phyloP scores from a whole-genome alignment of 2,329 filamentous ascomycete species.

The Escovopsis weberi region DNA sequence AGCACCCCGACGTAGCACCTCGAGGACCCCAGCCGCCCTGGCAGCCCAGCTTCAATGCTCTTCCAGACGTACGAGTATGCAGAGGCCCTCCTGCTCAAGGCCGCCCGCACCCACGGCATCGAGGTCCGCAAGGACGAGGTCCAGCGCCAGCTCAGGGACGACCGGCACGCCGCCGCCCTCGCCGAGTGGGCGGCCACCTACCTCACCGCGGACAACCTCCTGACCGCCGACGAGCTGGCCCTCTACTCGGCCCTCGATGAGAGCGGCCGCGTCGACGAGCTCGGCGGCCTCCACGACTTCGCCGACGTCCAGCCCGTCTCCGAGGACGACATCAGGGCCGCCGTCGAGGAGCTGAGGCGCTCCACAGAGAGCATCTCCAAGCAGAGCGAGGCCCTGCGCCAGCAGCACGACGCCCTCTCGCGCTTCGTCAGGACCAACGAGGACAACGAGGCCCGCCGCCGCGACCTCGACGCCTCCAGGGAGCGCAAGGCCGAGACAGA shows the following conservation, averaged over 20 bases:
- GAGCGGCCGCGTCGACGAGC: constrained; percentile 31
- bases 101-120: constrained; percentile 18
- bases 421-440: constrained; percentile 29
- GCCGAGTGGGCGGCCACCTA: constrained; percentile 35
- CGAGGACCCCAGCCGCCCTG: no score
- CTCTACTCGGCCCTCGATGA: constrained; percentile 36
- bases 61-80: constrained; percentile 14
- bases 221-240: constrained; percentile 38
- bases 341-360: constrained; percentile 47
- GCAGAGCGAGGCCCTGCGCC: constrained; percentile 45
- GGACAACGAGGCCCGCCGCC: constrained; percentile 16
- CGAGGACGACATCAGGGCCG: constrained; percentile 44
- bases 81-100: constrained; percentile 20
- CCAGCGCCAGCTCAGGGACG: constrained; percentile 21
- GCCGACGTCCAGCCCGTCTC: constrained; percentile 33
- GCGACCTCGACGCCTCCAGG: constrained; percentile 15
- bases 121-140: constrained; percentile 22
- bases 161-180: constrained; percentile 20
- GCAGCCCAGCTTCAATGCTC: constrained; percentile 11
- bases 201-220: constrained; percentile 34
- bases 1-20: no score
- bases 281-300: constrained; percentile 31
- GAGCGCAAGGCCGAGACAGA: constrained; percentile 20
- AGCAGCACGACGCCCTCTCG: constrained; percentile 47
- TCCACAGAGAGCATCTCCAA: constrained; percentile 50